Conservation (phyloP, 2,329 filamentous ascomycete species). For the Colletotrichum lini region DNA sequence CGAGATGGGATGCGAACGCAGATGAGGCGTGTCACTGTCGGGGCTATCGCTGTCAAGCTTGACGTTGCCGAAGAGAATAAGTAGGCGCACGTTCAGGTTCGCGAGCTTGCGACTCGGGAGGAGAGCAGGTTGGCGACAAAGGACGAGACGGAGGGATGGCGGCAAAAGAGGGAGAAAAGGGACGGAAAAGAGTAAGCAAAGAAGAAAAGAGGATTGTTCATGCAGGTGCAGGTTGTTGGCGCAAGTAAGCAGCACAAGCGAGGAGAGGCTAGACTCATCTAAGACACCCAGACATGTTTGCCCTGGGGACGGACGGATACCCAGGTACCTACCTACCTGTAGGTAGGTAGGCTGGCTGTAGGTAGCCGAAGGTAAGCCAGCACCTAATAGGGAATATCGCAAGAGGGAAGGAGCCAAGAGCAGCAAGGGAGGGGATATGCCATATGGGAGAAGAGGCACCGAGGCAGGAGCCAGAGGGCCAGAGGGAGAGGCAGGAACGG, state of each 20-base stretch:
- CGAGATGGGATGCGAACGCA: constrained; percentile 10
- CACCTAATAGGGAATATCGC: not conserved
- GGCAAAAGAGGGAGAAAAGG: not conserved
- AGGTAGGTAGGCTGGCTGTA: too few species aligned
- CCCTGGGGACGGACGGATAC: too few species aligned
- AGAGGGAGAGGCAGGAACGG: not conserved
- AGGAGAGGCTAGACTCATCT: constrained; percentile 5
- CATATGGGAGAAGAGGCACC: not conserved
- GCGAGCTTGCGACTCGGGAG: not conserved
- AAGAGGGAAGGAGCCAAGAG: constrained; percentile 9
- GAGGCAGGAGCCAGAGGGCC: not conserved
- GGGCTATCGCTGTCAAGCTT: not conserved
- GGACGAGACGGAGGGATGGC: not conserved
- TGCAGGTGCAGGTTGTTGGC: not conserved
- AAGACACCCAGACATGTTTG: not conserved
- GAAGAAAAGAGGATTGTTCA: not conserved
- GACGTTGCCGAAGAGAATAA: not conserved
- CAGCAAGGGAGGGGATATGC: not conserved
- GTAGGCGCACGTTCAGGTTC: not conserved
- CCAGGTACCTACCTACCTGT: too few species aligned
- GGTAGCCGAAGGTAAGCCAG: too few species aligned
- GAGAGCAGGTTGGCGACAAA: constrained; percentile 1
- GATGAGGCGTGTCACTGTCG: not conserved
- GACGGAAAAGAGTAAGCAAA: not conserved
- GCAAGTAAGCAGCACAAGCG: constrained; percentile 3